Evolutionary conservation across 495 filamentous ascomycete genomes (phyloP), one percentile per base, ranked within the genome.

Genomic region (Daldinia loculata): DNA sequence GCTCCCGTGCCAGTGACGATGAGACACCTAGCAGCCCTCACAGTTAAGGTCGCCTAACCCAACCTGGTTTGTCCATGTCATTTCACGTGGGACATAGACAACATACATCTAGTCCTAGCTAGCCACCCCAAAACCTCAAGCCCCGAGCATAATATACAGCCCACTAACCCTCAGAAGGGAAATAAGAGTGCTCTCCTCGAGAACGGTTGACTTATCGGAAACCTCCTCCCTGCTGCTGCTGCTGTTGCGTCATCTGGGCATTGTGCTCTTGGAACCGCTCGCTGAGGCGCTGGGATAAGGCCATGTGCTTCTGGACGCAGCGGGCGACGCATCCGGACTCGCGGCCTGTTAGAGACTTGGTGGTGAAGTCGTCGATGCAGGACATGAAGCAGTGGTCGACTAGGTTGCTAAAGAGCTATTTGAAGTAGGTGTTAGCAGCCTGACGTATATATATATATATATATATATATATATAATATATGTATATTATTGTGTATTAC

Each of bases 331-430:
- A 98, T 74, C 90, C 87, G 76, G 94, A 91, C 81, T 99, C 95
- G 71, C 92, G 90, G 67, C 87, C 83, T 61, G 90, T 88, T 34
- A 99, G 88, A 6, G 93, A 92, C 84, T 98, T 98, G 85, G 92
- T 95, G 77, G 93, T 97, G 88, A 99, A 99, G 84, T 98, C 95
- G 80, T 93, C 95, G 80, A 98, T 89, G 83, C 95, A 99, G 83
- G 95, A 90, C 77, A 93, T 90, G 86, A 99, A 99, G 87, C 95
- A 99, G 78, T 91, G 84, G 74, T 96, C 92, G 66, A 98, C 94
- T 66, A 99, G 90, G 82, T 91, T 93, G 78, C 93, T 95, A 84
- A 98, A 98, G 89, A 97, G 93, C 95, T 99, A 75, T 52, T 58
- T 8, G 22, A 5, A 24, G 30, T 32, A 8, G 51, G n/a, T 19